Evolutionary conservation across 1,284 basidiomycete species (phyloP), one percentile per base, ranked within the genome.

Genomic region (Leccinum griseonigrum): DNA sequence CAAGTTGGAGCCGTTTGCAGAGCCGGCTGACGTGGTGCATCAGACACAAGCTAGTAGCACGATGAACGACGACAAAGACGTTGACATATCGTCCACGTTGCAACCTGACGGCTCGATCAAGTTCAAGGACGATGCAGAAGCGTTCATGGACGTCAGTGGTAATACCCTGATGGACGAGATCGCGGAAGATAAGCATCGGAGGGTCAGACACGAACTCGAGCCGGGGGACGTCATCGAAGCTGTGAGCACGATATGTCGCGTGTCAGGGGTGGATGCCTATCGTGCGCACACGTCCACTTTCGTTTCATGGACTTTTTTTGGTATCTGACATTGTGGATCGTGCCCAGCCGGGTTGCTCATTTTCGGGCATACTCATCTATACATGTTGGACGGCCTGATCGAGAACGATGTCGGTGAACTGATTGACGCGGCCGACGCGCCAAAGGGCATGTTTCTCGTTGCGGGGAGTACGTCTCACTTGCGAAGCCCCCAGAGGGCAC

Each of bases 381-480:
- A 98, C 69, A 90, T 98, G 79, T 79, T 98, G 14, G 95, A 98
- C 69, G 95, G 95, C 6, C 80, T 97, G n/a, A 90, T 97, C 14
- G 92, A 97, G 73, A 90, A 88, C 58, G 85, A 90, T 9, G 86
- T 89, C 52, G 95, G 94, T 0, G 95, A 97, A 73, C 86, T 98
- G 40, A 89, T 97, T 56, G 93, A 95, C 68, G 92, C 92, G 1
- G 85, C 85, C 66, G 92, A 97, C 67, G 94, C 94, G 3, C 92
- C 94, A 0, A 85, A 86, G 65, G 86, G 89, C 56, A 79, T 97
- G 48, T 86, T 95, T 67, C 91, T 92, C 61, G 89, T 96, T 50
- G 88, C 94, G 11, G 92, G 92, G 36, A 95, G 92, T 62, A 84
- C 89, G 29, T 83, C 94, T 1, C 92, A 93, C 67, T 76, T 95